Evolutionary conservation across 140 eudicot species (phyloP), one percentile per base, ranked within the genome.

Genomic region (Anethum foeniculum): DNA sequence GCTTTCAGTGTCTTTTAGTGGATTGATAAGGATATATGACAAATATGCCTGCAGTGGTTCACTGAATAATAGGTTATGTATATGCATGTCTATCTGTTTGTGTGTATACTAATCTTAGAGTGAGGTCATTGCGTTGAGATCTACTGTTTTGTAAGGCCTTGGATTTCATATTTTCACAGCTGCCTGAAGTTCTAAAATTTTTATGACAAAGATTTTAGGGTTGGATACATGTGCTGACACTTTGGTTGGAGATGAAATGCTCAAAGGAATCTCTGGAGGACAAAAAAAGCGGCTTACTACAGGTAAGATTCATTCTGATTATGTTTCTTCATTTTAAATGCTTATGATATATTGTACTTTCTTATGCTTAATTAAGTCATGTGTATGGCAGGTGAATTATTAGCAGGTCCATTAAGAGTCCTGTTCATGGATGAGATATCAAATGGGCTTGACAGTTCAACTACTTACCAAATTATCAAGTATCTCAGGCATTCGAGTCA

Each of bases 381-480:
- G 73, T 82, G 69, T 78, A 77, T 85, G 76, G 68, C 88, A 92
- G 97, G 99, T 79, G 99, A 96, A 81, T 46, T 96, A 72, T 86
- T 96, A 58, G 97, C 86, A 81, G 98, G 99, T 48, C 92, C 99
- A 78, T 85, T 92, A 64, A 87, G 96, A 85, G 97, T 91, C 82
- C 90, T 96, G 80, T 82, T 96, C 75, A 96, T 96, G 99, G 98
- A 93, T 87, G 98, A 93, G 90, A 91, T 96, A 84, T 96, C 99
- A 43, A 96, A 88, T 32, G 99, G 99, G 71, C 97, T 96, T 83
- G 99, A 96, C 81, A 93, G 99, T 72, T 88, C 99, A 69, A 96
- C 98, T 21, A 93, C 99, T 12, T 87, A 90, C 75, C 92, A 96
- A 80, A 93, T 96, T 73, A 77, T 96, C 82, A 91, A 90, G 65